phyloP scores from a whole-genome alignment of 2,329 filamentous ascomycete genomes.

The Bipolaris victoriae region DNA sequence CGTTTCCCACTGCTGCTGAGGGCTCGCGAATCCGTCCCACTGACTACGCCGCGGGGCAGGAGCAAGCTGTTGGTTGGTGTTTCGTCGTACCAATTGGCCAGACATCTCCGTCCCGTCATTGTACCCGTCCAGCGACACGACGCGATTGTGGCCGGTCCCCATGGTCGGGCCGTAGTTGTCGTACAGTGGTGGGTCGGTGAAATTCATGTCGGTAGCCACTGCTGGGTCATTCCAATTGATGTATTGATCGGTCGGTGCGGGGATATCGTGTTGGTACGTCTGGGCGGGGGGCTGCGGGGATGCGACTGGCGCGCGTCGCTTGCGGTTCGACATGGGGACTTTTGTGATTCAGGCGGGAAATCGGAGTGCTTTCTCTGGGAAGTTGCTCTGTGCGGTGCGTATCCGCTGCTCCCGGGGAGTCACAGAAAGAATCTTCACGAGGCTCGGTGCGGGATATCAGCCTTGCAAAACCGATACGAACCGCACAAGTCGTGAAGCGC shows the following conservation, averaged over 20 bases:
- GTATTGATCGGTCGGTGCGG: slow-evolving; percentile 45
- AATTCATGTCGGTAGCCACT: slow-evolving; percentile 35
- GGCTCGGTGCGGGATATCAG: slow-evolving; percentile 4
- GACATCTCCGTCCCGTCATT: slow-evolving; percentile 36
- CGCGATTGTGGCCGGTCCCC: slow-evolving; percentile 34
- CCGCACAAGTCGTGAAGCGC: slow-evolving; percentile 4
- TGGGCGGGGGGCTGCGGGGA: slow-evolving; percentile 66
- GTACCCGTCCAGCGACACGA: slow-evolving; percentile 43
- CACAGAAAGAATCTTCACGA: slow-evolving; percentile 9
- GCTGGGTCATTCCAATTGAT: slow-evolving; percentile 45
- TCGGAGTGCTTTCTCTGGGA: neutral
- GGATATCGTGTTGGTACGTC: slow-evolving; percentile 55
- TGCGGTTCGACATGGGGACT: slow-evolving; percentile 57
- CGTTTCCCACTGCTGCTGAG: slow-evolving; percentile 61
- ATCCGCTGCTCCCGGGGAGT: slow-evolving; percentile 5
- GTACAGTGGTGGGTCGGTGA: slow-evolving; percentile 47
- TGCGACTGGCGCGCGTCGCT: slow-evolving; percentile 75
- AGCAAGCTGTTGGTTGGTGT: slow-evolving; percentile 55
- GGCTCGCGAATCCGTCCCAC: slow-evolving; percentile 49
- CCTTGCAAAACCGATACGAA: slow-evolving; percentile 6
- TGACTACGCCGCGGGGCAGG: slow-evolving; percentile 44
- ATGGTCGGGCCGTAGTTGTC: slow-evolving; percentile 36
- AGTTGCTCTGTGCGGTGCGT: slow-evolving; percentile 5
- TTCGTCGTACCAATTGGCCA: slow-evolving; percentile 55
- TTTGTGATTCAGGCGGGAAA: neutral